Percentiles rank a stretch among this genome's conserved stretches.
Evolutionary conservation across 306 rosid species (phyloP).

Genomic region (Pyrus communis): DNA sequence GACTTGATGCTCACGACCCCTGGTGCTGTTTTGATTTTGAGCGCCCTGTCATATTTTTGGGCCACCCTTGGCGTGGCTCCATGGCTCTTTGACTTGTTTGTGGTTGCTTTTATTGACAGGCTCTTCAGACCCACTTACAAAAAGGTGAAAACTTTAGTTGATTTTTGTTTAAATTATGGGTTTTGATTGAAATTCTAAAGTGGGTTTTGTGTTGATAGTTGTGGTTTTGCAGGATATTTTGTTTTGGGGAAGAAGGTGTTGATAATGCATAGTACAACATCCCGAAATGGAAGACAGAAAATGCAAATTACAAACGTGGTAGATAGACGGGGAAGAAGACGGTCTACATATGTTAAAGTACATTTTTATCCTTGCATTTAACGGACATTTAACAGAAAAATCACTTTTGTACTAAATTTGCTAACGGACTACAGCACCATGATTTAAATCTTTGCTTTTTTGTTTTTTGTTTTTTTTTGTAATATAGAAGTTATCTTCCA

Average conservation of each 20-base stretch:
- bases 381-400: too few species aligned
- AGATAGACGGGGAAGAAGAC: too few species aligned
- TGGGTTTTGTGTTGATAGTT: slow-evolving; percentile 11
- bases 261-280: too few species aligned
- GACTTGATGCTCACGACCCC: slow-evolving; percentile 66
- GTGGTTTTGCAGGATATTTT: slow-evolving; percentile 58
- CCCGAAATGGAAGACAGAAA: too few species aligned
- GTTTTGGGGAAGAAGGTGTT: slow-evolving; percentile 64
- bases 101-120: slow-evolving; percentile 87
- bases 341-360: too few species aligned
- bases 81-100: slow-evolving; percentile 94
- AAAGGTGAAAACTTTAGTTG: slow-evolving; percentile 41
- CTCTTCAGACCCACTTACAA: slow-evolving; percentile 62
- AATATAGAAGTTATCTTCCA: too few species aligned
- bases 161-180: not conserved
- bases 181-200: not conserved
- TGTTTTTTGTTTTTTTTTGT: too few species aligned
- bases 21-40: slow-evolving; percentile 65
- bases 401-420: too few species aligned
- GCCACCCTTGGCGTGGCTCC: slow-evolving; percentile 98
- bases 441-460: too few species aligned
- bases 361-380: too few species aligned
- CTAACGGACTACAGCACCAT: accelerated
- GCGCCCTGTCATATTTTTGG: slow-evolving; percentile 86
- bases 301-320: too few species aligned